Percentiles rank a stretch among this genome's conserved stretches.
Conservation (phyloP, 2,329 filamentous ascomycete species). For the Fusarium fracticaudum region DNA sequence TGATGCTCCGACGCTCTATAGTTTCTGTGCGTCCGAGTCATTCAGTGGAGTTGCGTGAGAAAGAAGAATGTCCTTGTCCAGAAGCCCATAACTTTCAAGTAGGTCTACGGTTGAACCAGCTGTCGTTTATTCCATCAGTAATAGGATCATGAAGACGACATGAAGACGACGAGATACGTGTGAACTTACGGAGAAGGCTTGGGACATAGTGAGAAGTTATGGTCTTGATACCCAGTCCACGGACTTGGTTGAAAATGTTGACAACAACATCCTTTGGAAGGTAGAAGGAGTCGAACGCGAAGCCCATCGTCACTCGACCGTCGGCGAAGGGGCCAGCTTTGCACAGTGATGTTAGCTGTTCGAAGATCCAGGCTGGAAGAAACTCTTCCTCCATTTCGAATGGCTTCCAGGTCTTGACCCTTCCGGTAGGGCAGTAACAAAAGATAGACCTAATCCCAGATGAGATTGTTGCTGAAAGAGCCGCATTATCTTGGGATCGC, state of each 20-base stretch:
- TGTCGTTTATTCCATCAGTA: background rate
- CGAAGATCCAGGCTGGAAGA: background rate
- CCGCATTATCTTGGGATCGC: background rate
- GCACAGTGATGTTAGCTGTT: background rate
- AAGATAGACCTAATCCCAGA: slow-evolving; percentile 11
- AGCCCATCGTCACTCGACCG: slow-evolving; percentile 5
- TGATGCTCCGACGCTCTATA: background rate
- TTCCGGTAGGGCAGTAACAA: background rate
- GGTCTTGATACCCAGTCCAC: background rate
- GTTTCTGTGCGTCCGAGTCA: slow-evolving; percentile 6
- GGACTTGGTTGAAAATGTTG: background rate
- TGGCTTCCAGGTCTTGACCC: slow-evolving; percentile 13
- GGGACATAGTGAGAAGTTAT: slow-evolving; percentile 16
- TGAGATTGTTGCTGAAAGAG: background rate
- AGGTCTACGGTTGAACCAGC: background rate
- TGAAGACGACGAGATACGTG: too few species aligned
- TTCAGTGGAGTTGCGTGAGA: slow-evolving; percentile 1
- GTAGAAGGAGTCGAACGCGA: slow-evolving; percentile 5
- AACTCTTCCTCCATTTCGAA: background rate
- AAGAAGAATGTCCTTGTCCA: slow-evolving; percentile 1
- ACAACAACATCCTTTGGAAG: slow-evolving; percentile 6
- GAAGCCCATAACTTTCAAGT: background rate
- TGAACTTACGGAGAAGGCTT: background rate
- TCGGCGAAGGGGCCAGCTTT: background rate
- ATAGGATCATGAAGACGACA: too few species aligned